Base-by-base conservation (phyloP, 495 filamentous ascomycete species). In the Penicillium bialowiezense region DNA sequence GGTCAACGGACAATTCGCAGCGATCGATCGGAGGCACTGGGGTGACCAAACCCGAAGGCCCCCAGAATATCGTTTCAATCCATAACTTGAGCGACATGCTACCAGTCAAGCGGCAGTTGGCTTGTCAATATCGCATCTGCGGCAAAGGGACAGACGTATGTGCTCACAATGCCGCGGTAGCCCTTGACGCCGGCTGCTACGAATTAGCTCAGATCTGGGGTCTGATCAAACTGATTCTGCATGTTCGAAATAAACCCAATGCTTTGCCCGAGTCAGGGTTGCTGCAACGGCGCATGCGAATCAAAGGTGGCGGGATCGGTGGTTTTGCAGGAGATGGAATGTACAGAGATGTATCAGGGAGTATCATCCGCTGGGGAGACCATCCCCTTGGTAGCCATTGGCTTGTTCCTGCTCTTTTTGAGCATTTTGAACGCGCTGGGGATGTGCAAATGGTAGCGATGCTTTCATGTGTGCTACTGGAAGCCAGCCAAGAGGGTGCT, bases 381-480 rank as follows among this genome's bases (percentile, higher is more conserved):
- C 89, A 91, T 70, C 87, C 91, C 1, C 74, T 96, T 15, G 90
- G 85, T 12, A 71, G 78, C n/a, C 73, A 76, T 32, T 86, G 84
- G 73, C 74, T 97, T 28, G 85, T 97, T 2, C 71, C 67, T 21
- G 67, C 62, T 10, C 60, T 71, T 13, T 90, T 96, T 57, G 76
- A 80, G 12, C 80, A 95, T 62, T 96, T 88, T 52, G 90, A 95
- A 61, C 77, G 72, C 31, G 72, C 84, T 23, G 89, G 83, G 2
- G 90, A 97, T 61, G 71, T 92, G 3, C 91, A 97, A 64, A 96
- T 96, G 91, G 74, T 96, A 14, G 92, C 90, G 28, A 95, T 96
- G 91, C 78, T 97, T 10, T 86, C 91, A 1, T 95, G 91, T 61
- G 83, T 96, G 36, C 85, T 97, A 46, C 82, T 82, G 41, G 88